A percentile compares a stretch with the other conserved stretches of the same genome.
These are phyloP conservation scores for Ceratocystis eucalypticola DNA, from an alignment of 2,329 filamentous ascomycete genomes.

Conservation along the genomic window DNA sequence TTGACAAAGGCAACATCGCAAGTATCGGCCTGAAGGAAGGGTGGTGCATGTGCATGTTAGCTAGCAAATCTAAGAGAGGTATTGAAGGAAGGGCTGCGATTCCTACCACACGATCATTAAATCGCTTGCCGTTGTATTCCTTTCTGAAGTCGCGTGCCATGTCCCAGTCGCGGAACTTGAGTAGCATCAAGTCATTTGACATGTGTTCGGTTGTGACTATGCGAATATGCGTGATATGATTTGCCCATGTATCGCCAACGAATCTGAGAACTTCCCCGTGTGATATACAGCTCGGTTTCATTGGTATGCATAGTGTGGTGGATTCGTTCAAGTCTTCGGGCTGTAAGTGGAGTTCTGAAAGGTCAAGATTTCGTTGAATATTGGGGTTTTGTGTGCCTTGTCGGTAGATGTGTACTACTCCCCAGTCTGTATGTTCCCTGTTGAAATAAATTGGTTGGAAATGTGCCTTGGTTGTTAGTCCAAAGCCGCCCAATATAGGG, in stretches of 20 bases:
- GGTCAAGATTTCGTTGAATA: neutral
- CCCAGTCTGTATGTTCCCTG: conserved; percentile 74
- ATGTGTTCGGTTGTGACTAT: conserved; percentile 82
- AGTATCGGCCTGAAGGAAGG: conserved; percentile 54
- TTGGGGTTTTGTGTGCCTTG: conserved; percentile 61
- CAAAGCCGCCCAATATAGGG: conserved; percentile 43
- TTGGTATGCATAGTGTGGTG: conserved; percentile 71
- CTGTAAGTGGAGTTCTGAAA: neutral
- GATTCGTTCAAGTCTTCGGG: conserved; percentile 55
- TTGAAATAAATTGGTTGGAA: conserved; percentile 58
- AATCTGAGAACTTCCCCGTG: conserved; percentile 85
- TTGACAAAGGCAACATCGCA: conserved; percentile 93
- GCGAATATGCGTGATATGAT: conserved; percentile 81
- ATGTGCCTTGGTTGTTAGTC: conserved; percentile 68
- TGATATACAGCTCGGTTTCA: conserved; percentile 86
- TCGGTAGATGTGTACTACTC: conserved; percentile 84
- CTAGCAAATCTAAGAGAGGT: neutral
- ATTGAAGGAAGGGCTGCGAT: neutral
- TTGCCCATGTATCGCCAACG: conserved; percentile 73
- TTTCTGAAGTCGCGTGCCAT: conserved; percentile 67
- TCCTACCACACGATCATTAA: conserved; percentile 74
- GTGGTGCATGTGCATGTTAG: conserved; percentile 19
- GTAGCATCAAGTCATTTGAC: conserved; percentile 87
- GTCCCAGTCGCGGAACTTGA: conserved; percentile 73
- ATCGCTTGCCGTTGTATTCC: conserved; percentile 84